Evolutionary conservation across 176 grass and related monocot genomes (phyloP), one percentile per base, ranked within the genome.

Genomic region (Olyra latifolia): DNA sequence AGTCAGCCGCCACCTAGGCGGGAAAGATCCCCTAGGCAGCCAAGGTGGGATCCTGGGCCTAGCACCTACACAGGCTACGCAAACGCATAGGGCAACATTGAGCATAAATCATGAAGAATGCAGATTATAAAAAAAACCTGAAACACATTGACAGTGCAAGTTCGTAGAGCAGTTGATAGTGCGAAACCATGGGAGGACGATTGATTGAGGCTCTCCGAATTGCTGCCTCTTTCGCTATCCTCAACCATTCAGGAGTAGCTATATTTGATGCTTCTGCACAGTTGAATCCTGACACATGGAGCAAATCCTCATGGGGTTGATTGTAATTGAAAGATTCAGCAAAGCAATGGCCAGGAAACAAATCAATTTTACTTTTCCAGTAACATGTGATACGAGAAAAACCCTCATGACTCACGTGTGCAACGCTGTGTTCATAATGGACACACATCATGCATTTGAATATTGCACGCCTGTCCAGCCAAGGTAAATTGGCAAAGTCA

Each of bases 171-270:
- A 99, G 83, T 35, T 99, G 96, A 87, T 89, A 93, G 76, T 99
- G 96, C 0, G 96, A 95, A 48, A 99, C 50, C 82, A 99, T 91
- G 35, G 96, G 93, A 48, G 96, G 90, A 20, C 82, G 68, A 74
- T 95, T 95, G 57, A 93, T 93, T 82, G 92, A 95, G 35, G 96
- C 96, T 86, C 96, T 99, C 61, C 96, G 89, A 25, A 99, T 78
- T 67, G 96, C 93, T 59, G 96, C 96, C 72, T 91, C 96, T 93
- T 99, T 99, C 1, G 93, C 96, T 61, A 89, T 80, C 70, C 71
- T 95, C 88, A 96, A 78, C 96, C 96, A 99, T 86, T 82, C 84
- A 82, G 96, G 96, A 77, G 96, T 95, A 71, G 93, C 96, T 61
- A 99, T 87, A 93, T 99, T 99, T 67, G 91, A 91, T 84, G 92